Evolutionary conservation across 1,284 basidiomycete genomes (phyloP).

Genomic region (Boletus semigastroideus): DNA sequence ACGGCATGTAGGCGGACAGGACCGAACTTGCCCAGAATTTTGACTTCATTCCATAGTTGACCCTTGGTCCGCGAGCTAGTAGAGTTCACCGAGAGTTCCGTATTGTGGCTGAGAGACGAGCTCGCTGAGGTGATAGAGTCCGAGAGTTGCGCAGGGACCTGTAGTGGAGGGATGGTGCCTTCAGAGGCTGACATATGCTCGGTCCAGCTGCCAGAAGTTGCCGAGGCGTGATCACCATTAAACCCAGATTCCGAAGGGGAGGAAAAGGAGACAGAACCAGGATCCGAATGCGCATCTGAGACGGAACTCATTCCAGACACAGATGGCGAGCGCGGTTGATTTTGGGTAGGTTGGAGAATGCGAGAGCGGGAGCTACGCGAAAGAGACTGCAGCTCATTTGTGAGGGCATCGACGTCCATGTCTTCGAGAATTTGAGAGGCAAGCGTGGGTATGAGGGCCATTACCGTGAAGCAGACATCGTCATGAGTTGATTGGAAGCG

Average conservation of each 20-base stretch:
- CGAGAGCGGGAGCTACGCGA: constrained; percentile 28
- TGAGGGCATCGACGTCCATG: constrained; percentile 84
- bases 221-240: constrained; percentile 31
- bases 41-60: constrained; percentile 83
- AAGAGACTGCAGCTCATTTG: constrained; percentile 57
- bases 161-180: not conserved
- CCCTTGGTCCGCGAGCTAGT: constrained; percentile 50
- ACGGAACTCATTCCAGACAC: constrained; percentile 41
- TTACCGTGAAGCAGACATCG: constrained; percentile 78
- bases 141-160: constrained; percentile 29
- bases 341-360: constrained; percentile 16
- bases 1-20: not conserved
- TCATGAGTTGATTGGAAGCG: constrained; percentile 84
- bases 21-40: constrained; percentile 64
- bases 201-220: constrained; percentile 52
- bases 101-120: constrained; percentile 35
- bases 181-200: constrained; percentile 39
- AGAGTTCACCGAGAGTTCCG: constrained; percentile 14
- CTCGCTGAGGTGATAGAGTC: constrained; percentile 41
- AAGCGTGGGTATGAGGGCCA: constrained; percentile 78
- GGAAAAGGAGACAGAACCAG: constrained; percentile 44
- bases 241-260: constrained; percentile 26
- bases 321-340: constrained; percentile 32
- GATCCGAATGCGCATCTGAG: constrained; percentile 53
- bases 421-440: constrained; percentile 68